These are phyloP conservation scores for Ehretia macrophylla DNA, from an alignment of 257 asterid species.

Conservation along the genomic window DNA sequence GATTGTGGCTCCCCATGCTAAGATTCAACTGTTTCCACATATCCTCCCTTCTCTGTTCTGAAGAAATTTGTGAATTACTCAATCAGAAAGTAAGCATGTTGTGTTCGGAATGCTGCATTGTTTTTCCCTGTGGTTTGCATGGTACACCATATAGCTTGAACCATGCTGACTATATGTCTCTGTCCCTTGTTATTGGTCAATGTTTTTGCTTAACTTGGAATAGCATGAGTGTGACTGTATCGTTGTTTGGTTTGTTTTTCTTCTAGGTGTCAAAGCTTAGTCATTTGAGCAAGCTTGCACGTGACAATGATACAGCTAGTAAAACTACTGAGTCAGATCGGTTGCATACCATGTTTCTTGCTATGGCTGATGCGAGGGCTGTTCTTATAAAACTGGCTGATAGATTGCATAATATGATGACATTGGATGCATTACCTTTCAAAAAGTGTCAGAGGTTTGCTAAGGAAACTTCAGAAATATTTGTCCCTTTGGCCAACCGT, in stretches of 20 bases:
- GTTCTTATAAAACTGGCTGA: constrained; percentile 94
- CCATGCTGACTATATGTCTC: too few relatives aligned
- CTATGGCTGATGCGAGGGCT: constrained; percentile 97
- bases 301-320: constrained; percentile 85
- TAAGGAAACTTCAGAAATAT: constrained; percentile 91
- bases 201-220: too few relatives aligned
- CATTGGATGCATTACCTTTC: constrained; percentile 73
- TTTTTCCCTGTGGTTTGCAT: too few relatives aligned
- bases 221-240: neutral
- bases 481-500: constrained; percentile 89
- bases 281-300: constrained; percentile 96
- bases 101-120: too few relatives aligned
- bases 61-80: too few relatives aligned
- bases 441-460: constrained; percentile 88
- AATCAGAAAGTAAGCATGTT: too few relatives aligned
- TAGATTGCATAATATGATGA: constrained; percentile 94
- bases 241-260: constrained; percentile 4
- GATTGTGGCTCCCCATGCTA: too few relatives aligned
- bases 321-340: constrained; percentile 93
- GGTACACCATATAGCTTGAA: too few relatives aligned
- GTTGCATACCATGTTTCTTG: constrained; percentile 95
- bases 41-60: too few relatives aligned
- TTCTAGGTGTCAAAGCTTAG: constrained; percentile 88
- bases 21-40: too few relatives aligned
- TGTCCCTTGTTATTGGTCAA: too few relatives aligned